Base-by-base conservation (phyloP, 495 filamentous ascomycete species). In the Neurospora sp. region DNA sequence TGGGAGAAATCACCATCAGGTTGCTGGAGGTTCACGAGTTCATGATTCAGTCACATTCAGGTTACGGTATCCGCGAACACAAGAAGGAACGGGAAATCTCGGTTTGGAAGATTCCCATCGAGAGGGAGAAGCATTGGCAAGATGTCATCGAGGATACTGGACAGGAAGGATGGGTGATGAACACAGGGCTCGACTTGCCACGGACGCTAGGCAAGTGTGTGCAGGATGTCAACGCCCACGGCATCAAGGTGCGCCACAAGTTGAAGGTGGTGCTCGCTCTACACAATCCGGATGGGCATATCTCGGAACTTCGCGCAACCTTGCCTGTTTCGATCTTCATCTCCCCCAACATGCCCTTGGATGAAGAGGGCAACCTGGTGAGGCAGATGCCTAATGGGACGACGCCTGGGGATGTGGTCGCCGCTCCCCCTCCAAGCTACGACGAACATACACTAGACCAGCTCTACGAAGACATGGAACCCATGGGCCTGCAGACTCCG, bases 261-360 rank as follows among this genome's bases (percentile, higher is more conserved):
- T 84, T 97, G 69, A 92, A 91, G 81, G 88, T 98, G 78, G 90
- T 91, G 71, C 89, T 99, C 72, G 91, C 94, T 74, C 85, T 99
- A 39, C 90, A 93, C 75, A 98, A 98, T 76, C 95, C 96, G 1
- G 96, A 99, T 82, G 94, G 93, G 0, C 96, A 98, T 80, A 86
- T 93, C 59, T 97, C 94, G 70, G 94, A 98, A 89, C 88, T 98
- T 69, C 92, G 94, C 23, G 93, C 93, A 54, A 93, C 92, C 20
- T 87, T 98, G 35, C 93, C 94, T 4, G 88, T 99, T 39, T 91
- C 91, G 39, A 90, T 99, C 40, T 97, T 95, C 82, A 97, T 98
- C 75, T 99, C 96, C 14, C 96, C 96, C 18, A 92, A 93, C 77
- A 89, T 96, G 79, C 89, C 92, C 11, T 86, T 98, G 41, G 91